Evolutionary conservation across 441 rosid genomes (phyloP), one percentile per base, ranked within the genome.

Genomic region (Syzygium malaccense): DNA sequence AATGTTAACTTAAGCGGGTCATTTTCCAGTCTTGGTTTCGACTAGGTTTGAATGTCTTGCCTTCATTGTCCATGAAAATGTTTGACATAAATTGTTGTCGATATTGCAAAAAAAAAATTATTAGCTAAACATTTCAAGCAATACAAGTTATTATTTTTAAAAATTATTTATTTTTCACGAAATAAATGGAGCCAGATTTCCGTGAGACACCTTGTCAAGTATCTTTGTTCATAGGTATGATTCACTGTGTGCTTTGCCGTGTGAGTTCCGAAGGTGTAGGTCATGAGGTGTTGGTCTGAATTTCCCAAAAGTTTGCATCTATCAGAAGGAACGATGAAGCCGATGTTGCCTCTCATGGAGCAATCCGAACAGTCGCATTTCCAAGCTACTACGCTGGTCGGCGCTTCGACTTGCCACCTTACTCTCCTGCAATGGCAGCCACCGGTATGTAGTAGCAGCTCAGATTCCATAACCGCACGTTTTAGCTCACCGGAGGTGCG

Each of bases 341-440:
- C 92, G 45, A 90, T 87, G 90, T 94, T 96, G 88, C 95, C 98
- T 88, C 97, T 93, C 98, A 95, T 94, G 66, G 93, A 94, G 89
- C 99, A 97, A 88, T 92, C 90, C 5, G 98, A 91, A 91, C 98
- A 97, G 91, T 93, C 93, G 93, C 98, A 97, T 20, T 91, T 88
- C 98, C 98, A 96, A 54, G 94, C 96, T 12, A 95, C 91, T 4
- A 95, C 93, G 58, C 91, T 93, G 5, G 66, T 84, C 41, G 96
- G 89, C 11, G 97, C 97, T 89, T 78, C 91, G 13, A 93, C 97
- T 86, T 90, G 91, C 97, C 99, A 97, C 88, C 96, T 94, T 49
- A 96, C 94, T 89, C 90, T 95, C 66, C 93, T 88, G 88, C 98
- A 97, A 57, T 96, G 98, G 87, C 99, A 97, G 48, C 97, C 97